A percentile compares a stretch with the other conserved stretches of the same genome.
Conservation (phyloP, 164 flowering plant species). For the Annona squamosa region DNA sequence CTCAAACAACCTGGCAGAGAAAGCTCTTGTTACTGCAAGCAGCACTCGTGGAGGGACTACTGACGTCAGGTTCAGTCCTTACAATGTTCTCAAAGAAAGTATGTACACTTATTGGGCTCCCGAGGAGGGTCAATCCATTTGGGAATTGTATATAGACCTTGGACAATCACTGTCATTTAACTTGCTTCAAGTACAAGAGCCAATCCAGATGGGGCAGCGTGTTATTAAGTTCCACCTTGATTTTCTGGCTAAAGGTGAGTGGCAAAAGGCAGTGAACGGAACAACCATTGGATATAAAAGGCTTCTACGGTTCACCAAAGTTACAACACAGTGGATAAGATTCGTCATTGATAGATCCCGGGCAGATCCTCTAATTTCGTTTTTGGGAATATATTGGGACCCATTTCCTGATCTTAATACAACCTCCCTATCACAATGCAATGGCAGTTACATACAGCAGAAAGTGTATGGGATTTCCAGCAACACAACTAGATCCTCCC, state of each 20-base stretch:
- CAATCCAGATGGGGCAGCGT: slow-evolving; percentile 93
- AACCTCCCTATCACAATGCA: slow-evolving; percentile 7
- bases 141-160: slow-evolving; percentile 50
- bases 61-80: slow-evolving; percentile 34
- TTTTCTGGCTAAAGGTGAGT: slow-evolving; percentile 31
- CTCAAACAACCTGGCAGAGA: slow-evolving; percentile 56
- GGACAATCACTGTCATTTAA: slow-evolving; percentile 43
- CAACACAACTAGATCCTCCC: slow-evolving; percentile 1
- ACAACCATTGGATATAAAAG: slow-evolving; percentile 81
- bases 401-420: slow-evolving; percentile 27
- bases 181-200: slow-evolving; percentile 74
- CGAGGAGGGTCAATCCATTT: slow-evolving; percentile 37
- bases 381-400: slow-evolving; percentile 58
- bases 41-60: slow-evolving; percentile 52
- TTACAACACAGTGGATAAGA: slow-evolving; percentile 41
- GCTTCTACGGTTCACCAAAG: slow-evolving; percentile 44
- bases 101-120: slow-evolving; percentile 84
- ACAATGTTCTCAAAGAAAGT: slow-evolving; percentile 49
- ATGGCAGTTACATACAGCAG: slow-evolving; percentile 29
- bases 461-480: slow-evolving; percentile 19
- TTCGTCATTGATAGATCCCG: slow-evolving; percentile 59
- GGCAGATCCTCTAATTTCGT: slow-evolving; percentile 65
- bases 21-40: slow-evolving; percentile 46
- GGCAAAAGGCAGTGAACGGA: slow-evolving; percentile 48
- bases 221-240: slow-evolving; percentile 59